These are phyloP conservation scores for Wallemia hederae DNA, from an alignment of 1,284 basidiomycete genomes.

Conservation along the genomic window DNA sequence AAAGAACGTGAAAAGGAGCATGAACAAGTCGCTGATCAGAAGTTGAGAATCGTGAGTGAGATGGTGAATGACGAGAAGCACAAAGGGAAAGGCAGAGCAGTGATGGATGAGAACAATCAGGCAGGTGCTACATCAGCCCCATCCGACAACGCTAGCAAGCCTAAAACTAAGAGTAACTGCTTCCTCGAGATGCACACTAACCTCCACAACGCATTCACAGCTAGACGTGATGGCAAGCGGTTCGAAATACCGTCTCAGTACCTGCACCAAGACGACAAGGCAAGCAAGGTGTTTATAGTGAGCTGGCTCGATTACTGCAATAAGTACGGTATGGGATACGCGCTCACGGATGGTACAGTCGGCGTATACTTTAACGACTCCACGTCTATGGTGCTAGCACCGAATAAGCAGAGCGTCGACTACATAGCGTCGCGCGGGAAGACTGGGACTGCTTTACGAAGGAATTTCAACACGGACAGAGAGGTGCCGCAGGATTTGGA, in stretches of 20 bases:
- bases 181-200: constrained; percentile 18
- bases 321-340: constrained; percentile 96
- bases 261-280: constrained; percentile 10
- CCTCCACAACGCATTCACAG: constrained; percentile 36
- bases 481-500: constrained; percentile 44
- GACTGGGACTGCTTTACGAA: constrained; percentile 36
- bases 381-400: constrained; percentile 50
- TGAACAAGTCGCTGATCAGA: constrained; percentile 37
- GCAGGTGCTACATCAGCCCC: too few species aligned
- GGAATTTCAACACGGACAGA: constrained; percentile 27
- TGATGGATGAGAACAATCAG: background rate
- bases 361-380: constrained; percentile 92
- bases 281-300: constrained; percentile 65
- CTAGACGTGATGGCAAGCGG: constrained; percentile 26
- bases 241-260: constrained; percentile 23
- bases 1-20: background rate
- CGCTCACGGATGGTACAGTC: constrained; percentile 72
- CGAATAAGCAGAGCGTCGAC: constrained; percentile 64
- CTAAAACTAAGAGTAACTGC: background rate
- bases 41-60: constrained; percentile 62
- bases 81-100: background rate
- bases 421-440: constrained; percentile 29
- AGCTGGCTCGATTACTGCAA: constrained; percentile 97
- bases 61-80: constrained; percentile 23
- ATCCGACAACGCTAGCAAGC: too few species aligned